Evolutionary conservation across 768 basidiomycete genomes (phyloP).

Genomic region (Russula ochroleuca): DNA sequence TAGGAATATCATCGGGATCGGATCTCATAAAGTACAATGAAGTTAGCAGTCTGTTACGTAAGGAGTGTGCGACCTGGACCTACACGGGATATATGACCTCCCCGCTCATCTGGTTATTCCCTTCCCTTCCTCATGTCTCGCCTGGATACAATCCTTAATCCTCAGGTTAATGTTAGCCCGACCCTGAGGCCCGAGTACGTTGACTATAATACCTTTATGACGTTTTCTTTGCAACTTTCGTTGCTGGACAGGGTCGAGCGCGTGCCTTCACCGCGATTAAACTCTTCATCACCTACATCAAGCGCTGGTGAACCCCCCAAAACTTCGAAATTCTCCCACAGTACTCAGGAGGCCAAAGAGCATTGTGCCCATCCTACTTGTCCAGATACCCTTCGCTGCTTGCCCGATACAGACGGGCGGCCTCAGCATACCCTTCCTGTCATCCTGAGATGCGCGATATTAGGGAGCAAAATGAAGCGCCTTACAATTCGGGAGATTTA

Average conservation of each 20-base stretch:
- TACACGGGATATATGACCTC: constrained; percentile 15
- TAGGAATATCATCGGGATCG: constrained; percentile 23
- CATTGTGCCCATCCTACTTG: constrained; percentile 71
- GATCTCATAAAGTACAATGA: constrained; percentile 27
- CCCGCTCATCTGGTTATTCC: not conserved
- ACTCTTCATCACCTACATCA: constrained; percentile 16
- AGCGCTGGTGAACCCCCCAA: constrained; percentile 16
- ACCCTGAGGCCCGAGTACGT: constrained; percentile 12
- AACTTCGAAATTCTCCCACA: not conserved
- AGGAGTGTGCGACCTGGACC: not conserved
- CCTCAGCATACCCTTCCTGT: constrained; percentile 84
- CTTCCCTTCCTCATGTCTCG: constrained; percentile 23
- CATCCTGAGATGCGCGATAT: constrained; percentile 78
- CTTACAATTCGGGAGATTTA: constrained; percentile 84
- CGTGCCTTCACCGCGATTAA: constrained; percentile 16
- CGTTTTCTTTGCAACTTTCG: not conserved
- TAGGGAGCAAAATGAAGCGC: constrained; percentile 69
- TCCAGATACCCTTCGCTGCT: constrained; percentile 70
- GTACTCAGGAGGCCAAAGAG: constrained; percentile 31
- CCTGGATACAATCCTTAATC: constrained; percentile 27
- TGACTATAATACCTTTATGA: not conserved
- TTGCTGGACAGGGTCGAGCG: constrained; percentile 15
- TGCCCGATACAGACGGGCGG: constrained; percentile 72
- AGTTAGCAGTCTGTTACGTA: constrained; percentile 3
- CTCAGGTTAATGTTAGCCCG: constrained; percentile 10